phyloP scores from a whole-genome alignment of 352 stramenopile species.

The Globisporangium perplexum region DNA sequence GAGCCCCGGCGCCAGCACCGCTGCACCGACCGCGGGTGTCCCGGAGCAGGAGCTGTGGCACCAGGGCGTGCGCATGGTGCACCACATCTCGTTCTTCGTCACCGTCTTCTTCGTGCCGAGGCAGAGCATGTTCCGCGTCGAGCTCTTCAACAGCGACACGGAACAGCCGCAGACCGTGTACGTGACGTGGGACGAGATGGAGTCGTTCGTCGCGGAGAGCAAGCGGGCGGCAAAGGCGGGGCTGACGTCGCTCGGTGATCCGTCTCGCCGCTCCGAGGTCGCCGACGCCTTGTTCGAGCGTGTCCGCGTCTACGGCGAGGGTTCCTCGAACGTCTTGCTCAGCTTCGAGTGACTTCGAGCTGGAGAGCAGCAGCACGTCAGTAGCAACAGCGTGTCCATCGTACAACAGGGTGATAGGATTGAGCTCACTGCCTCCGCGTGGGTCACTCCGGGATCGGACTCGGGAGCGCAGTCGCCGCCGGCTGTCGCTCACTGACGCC shows the following conservation, averaged over 20 bases:
- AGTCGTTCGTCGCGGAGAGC: slow-evolving; percentile 47
- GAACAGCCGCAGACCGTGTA: slow-evolving; percentile 77
- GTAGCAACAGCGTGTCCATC: not conserved
- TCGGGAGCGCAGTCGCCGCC: not conserved
- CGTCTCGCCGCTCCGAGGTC: slow-evolving; percentile 29
- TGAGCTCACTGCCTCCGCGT: not conserved
- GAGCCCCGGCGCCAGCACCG: not conserved
- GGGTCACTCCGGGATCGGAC: slow-evolving; percentile 12
- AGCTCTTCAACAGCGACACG: slow-evolving; percentile 77
- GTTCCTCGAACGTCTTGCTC: slow-evolving; percentile 42
- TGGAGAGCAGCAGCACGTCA: not conserved
- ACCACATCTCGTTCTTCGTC: slow-evolving; percentile 68
- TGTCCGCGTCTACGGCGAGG: slow-evolving; percentile 51
- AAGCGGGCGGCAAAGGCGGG: slow-evolving; percentile 22
- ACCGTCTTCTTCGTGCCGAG: slow-evolving; percentile 59
- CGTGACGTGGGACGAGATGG: slow-evolving; percentile 53
- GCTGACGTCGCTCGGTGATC: slow-evolving; percentile 16
- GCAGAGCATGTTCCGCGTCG: slow-evolving; percentile 61
- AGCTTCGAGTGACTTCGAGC: slow-evolving; percentile 61
- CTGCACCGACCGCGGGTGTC: not conserved
- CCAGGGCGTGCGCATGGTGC: slow-evolving; percentile 55
- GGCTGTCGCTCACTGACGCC: slow-evolving; percentile 13
- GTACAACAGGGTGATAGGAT: slow-evolving; percentile 4
- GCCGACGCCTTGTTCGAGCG: slow-evolving; percentile 58
- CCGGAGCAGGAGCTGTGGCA: slow-evolving; percentile 61